These are phyloP conservation scores for Eragrostis nindensis DNA, from an alignment of 176 grass and related monocot genomes.

Conservation along the genomic window DNA sequence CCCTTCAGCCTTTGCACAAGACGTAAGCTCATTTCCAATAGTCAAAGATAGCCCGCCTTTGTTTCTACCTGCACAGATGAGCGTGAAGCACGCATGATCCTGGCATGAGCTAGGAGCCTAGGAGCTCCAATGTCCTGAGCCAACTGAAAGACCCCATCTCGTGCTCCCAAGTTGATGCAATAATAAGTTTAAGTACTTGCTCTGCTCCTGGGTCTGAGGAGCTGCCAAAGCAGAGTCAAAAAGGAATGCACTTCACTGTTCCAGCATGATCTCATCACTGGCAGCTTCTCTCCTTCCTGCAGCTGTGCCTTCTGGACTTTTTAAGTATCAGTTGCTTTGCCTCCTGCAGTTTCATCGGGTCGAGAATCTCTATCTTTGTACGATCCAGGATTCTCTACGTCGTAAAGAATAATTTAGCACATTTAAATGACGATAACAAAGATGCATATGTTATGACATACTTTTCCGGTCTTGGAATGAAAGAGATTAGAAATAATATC, in stretches of 20 bases:
- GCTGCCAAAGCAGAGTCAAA: conserved; percentile 22
- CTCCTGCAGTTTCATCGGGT: conserved; percentile 39
- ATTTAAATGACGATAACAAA: conserved; percentile 11
- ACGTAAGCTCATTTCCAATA: not conserved
- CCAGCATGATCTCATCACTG: conserved; percentile 73
- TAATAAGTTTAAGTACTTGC: not conserved
- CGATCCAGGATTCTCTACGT: conserved; percentile 68
- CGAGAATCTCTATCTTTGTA: conserved; percentile 59
- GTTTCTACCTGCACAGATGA: not conserved
- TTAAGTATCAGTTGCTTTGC: conserved; percentile 50
- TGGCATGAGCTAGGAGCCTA: not conserved
- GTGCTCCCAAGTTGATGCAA: not conserved
- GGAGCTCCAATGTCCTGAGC: not conserved
- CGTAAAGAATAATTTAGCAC: conserved; percentile 23
- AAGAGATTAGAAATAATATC: conserved; percentile 9
- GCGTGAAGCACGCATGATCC: not conserved
- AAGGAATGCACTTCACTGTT: not conserved
- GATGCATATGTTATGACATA: conserved; percentile 3
- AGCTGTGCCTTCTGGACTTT: conserved; percentile 45
- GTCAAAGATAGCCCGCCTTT: not conserved
- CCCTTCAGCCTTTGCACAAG: not conserved
- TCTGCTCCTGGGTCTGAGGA: not conserved
- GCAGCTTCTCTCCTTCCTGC: conserved; percentile 68
- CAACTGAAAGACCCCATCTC: not conserved
- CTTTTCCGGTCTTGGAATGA: not conserved